A percentile compares a stretch with the other conserved stretches of the same genome.
Evolutionary conservation across 2,329 filamentous ascomycete genomes (phyloP).

Genomic region (Aspergillaceae sp.): DNA sequence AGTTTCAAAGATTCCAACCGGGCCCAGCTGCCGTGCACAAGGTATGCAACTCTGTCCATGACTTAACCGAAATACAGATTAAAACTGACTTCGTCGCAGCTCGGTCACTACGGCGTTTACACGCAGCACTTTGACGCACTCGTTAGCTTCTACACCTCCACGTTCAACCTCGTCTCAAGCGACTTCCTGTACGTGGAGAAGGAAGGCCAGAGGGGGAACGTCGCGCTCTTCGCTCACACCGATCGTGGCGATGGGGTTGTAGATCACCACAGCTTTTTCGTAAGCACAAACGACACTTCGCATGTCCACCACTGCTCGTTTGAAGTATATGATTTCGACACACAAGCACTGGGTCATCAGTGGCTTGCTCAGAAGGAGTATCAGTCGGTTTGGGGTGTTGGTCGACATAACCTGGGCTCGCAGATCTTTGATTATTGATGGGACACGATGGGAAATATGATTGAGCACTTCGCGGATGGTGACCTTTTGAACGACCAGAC

Average conservation of each 20-base stretch:
- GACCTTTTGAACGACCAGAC: constrained; percentile 4
- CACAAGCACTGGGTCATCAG: constrained; percentile 1
- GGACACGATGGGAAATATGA: constrained; percentile 1
- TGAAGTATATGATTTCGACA: constrained; percentile 2
- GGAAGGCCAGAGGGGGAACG: background rate
- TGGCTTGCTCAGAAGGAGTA: constrained; percentile 2
- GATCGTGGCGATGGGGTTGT: background rate
- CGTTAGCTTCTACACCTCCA: background rate
- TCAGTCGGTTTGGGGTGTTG: background rate
- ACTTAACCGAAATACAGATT: background rate
- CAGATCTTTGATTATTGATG: constrained; percentile 4
- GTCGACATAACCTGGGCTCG: constrained; percentile 1
- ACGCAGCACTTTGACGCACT: background rate
- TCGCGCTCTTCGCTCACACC: background rate
- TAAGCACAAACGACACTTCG: background rate
- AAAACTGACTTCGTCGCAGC: background rate
- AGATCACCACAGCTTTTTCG: background rate
- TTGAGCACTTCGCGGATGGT: constrained; percentile 3
- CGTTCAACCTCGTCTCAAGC: background rate
- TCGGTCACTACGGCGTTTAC: background rate
- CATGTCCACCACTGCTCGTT: background rate
- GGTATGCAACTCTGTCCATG: constrained; percentile 7
- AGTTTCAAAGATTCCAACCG: constrained; percentile 21
- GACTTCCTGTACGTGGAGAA: background rate
- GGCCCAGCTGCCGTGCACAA: constrained; percentile 27